Percentiles rank a stretch among this genome's conserved stretches.
These are phyloP conservation scores for Pythium insidiosum DNA, from an alignment of 352 stramenopile species.

Conservation along the genomic window DNA sequence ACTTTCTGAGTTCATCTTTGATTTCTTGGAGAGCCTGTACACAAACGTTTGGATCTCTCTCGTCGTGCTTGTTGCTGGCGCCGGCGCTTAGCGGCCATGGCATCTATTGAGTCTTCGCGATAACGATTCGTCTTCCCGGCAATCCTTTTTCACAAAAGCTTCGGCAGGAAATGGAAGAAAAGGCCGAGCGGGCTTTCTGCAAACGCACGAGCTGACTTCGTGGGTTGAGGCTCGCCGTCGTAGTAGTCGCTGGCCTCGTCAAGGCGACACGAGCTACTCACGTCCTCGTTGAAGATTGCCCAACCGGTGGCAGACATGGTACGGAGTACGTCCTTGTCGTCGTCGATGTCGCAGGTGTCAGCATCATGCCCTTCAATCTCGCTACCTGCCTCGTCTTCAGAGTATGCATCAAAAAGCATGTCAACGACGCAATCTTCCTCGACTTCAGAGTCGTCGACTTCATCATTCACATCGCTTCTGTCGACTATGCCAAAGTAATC, in stretches of 20 bases:
- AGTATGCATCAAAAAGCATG: too few species aligned
- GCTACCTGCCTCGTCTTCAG: neutral
- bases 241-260: constrained; percentile 10
- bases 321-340: neutral
- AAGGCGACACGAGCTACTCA: neutral
- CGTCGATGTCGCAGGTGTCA: neutral
- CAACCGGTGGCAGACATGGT: neutral
- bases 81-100: neutral
- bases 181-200: constrained; percentile 5
- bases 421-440: too few species aligned
- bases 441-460: too few species aligned
- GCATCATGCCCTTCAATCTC: neutral
- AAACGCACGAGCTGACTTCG: constrained; percentile 6
- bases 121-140: constrained; percentile 10
- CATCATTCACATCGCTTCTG: too few species aligned
- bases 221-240: constrained; percentile 1
- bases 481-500: too few species aligned
- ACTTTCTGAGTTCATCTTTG: neutral
- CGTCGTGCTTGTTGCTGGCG: neutral
- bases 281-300: neutral
- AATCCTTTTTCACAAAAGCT: constrained; percentile 10
- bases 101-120: neutral
- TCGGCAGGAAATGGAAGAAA: constrained; percentile 19
- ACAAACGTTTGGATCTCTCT: neutral
- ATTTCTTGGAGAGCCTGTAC: neutral